phyloP scores from a whole-genome alignment of 2,329 filamentous ascomycete genomes.

The Aphanocladium album region DNA sequence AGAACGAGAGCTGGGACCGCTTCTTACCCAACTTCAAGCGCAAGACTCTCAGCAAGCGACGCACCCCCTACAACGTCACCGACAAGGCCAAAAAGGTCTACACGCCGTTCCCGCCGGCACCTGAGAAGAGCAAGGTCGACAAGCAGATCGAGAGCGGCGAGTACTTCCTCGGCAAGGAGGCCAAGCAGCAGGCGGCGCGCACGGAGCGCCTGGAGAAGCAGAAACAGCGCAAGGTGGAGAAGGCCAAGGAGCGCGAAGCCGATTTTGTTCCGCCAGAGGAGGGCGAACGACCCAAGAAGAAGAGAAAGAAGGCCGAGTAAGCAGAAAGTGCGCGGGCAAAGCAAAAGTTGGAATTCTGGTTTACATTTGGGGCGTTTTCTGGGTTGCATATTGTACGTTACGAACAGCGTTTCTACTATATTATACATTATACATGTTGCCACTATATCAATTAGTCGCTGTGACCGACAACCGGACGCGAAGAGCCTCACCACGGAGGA shows the following conservation, averaged over 20 bases:
- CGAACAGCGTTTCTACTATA: slow-evolving; percentile 4
- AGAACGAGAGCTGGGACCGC: slow-evolving; percentile 87
- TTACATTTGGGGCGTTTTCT: not conserved
- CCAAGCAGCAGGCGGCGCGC: slow-evolving; percentile 77
- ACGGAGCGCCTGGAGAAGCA: slow-evolving; percentile 81
- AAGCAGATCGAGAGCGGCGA: slow-evolving; percentile 96
- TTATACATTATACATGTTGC: not conserved
- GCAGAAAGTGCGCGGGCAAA: no score
- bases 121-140: slow-evolving; percentile 99
- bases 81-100: slow-evolving; percentile 94
- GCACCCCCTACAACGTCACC: slow-evolving; percentile 75
- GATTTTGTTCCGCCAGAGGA: slow-evolving; percentile 88
- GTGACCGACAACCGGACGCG: no score
- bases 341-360: not conserved
- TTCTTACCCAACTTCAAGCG: slow-evolving; percentile 98
- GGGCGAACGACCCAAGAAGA: slow-evolving; percentile 58
- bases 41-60: slow-evolving; percentile 78
- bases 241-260: slow-evolving; percentile 75
- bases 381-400: slow-evolving; percentile 11
- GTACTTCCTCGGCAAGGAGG: slow-evolving; percentile 91
- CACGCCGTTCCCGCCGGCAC: slow-evolving; percentile 93
- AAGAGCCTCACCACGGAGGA: no score
- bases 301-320: slow-evolving; percentile 46
- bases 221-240: slow-evolving; percentile 81
- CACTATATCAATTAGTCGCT: not conserved